phyloP scores from a whole-genome alignment of 2,329 filamentous ascomycete genomes.

The Trichoderma asperellum region DNA sequence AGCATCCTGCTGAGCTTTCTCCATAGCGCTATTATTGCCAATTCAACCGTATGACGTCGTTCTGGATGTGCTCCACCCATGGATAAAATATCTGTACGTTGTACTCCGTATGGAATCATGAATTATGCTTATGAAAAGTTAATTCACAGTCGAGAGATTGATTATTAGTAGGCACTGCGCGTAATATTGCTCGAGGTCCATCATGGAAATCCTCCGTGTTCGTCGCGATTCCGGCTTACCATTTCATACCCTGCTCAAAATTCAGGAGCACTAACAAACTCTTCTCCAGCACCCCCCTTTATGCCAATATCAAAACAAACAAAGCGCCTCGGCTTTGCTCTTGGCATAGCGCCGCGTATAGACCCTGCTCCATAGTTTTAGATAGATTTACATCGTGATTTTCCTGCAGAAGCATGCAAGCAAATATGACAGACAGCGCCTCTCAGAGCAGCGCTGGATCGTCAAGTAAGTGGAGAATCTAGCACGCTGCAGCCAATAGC shows the following conservation, averaged over 20 bases:
- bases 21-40: background rate
- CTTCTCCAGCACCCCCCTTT: slow-evolving; percentile 17
- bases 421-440: slow-evolving; percentile 9
- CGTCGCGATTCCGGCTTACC: background rate
- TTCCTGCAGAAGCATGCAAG: slow-evolving; percentile 24
- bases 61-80: background rate
- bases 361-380: slow-evolving; percentile 23
- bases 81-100: background rate
- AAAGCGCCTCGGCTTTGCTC: background rate
- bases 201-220: background rate
- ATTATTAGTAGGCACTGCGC: background rate
- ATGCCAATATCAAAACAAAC: background rate
- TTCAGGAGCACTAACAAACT: slow-evolving; percentile 8
- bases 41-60: background rate
- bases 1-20: background rate
- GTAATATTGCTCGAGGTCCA: background rate
- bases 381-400: slow-evolving; percentile 20
- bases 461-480: background rate
- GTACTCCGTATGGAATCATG: background rate
- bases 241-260: slow-evolving; percentile 2
- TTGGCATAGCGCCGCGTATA: background rate
- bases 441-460: background rate
- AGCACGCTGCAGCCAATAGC: background rate
- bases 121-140: background rate
- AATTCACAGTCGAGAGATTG: background rate